Evolutionary conservation across 2,329 filamentous ascomycete genomes (phyloP).

Genomic region (Byssochlamys sp.): DNA sequence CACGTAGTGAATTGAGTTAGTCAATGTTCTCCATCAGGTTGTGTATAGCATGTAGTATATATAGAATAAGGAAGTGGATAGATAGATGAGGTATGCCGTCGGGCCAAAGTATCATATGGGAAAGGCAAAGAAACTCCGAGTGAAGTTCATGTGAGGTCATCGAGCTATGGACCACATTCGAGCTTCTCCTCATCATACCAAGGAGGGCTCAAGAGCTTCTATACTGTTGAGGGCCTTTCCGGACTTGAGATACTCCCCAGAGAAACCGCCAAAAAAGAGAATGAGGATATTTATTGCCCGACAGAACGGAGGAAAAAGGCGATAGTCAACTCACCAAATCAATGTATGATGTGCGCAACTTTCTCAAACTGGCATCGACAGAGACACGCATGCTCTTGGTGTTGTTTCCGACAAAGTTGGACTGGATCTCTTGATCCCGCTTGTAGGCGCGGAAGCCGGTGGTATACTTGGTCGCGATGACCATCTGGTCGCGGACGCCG

Average conservation of each 20-base stretch:
- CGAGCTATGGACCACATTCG: background rate
- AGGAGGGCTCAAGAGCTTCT: background rate
- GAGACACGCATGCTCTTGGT: constrained; percentile 24
- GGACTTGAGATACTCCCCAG: background rate
- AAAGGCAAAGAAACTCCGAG: background rate
- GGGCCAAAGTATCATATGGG: background rate
- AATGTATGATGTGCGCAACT: constrained; percentile 27
- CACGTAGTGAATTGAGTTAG: background rate
- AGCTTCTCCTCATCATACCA: background rate
- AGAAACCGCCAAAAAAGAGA: background rate
- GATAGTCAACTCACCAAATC: constrained; percentile 17
- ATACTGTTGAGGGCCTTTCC: background rate
- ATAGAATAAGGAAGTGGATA: background rate
- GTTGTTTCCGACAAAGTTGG: constrained; percentile 23
- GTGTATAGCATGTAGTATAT: background rate
- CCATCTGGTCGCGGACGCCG: constrained; percentile 42
- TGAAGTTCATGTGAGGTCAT: background rate
- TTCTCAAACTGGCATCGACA: constrained; percentile 23
- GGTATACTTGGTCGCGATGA: constrained; percentile 48
- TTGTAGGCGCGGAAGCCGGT: constrained; percentile 23
- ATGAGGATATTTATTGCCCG: background rate
- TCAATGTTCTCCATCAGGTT: background rate
- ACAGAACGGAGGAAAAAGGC: background rate
- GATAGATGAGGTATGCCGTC: background rate
- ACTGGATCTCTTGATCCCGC: constrained; percentile 16